A percentile compares a stretch with the other conserved stretches of the same genome.
These are phyloP conservation scores for Mucor sp. DNA, from an alignment of 371 early-diverging fungal genomes.

Conservation along the genomic window DNA sequence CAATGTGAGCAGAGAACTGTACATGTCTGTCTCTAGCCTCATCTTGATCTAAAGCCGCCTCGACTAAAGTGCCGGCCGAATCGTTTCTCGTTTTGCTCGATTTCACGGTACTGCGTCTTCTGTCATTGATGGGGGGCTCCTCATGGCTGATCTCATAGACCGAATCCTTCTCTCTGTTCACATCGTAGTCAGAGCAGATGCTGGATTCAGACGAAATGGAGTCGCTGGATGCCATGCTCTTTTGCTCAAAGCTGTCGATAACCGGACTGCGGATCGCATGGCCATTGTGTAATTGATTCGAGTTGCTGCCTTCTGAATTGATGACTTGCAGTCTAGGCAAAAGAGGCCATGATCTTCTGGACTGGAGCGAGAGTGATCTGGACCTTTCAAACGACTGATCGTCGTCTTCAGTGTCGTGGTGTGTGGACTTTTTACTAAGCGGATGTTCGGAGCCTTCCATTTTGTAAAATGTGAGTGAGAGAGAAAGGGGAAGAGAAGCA, in stretches of 20 bases:
- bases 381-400: not conserved
- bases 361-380: conserved; percentile 13
- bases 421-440: not conserved
- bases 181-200: conserved; percentile 1
- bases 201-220: conserved; percentile 5
- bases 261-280: not conserved
- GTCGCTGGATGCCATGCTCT: not conserved
- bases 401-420: not conserved
- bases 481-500: not conserved
- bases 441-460: conserved; percentile 13
- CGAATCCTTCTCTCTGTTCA: not conserved
- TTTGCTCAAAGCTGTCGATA: not conserved
- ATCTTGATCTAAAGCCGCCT: conserved; percentile 47
- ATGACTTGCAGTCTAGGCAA: conserved; percentile 10
- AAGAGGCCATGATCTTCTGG: conserved; percentile 19
- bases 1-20: conserved; percentile 49
- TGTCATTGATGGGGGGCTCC: not conserved
- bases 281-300: not conserved
- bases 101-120: conserved; percentile 1
- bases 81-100: not conserved
- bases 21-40: conserved; percentile 49
- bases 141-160: not conserved
- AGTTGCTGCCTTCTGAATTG: conserved; percentile 1
- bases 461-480: not conserved
- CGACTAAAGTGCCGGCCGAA: conserved; percentile 32